Evolutionary conservation across 345 rosid species (phyloP).

Genomic region (Euphorbia lathyris): DNA sequence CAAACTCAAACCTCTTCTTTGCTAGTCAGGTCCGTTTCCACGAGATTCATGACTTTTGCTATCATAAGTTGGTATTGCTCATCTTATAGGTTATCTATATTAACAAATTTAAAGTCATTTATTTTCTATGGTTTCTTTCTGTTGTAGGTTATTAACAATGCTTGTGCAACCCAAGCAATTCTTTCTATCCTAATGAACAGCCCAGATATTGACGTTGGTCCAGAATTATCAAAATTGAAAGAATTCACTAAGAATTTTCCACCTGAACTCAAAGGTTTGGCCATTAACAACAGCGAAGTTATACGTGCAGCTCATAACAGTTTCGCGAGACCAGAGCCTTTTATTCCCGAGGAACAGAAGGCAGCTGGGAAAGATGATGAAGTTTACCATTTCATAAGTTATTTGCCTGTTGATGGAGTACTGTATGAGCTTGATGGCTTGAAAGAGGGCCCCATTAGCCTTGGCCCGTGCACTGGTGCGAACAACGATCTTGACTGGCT

Average conservation of each 20-base stretch:
- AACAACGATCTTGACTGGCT: conserved; percentile 72
- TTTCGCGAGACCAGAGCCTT: conserved; percentile 98
- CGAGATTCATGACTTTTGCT: not conserved
- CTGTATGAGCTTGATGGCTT: conserved; percentile 95
- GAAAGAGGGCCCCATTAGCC: conserved; percentile 95
- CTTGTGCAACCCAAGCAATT: conserved; percentile 99
- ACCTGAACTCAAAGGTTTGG: conserved; percentile 89
- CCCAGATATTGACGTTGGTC: conserved; percentile 84
- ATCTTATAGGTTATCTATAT: conserved; percentile 34
- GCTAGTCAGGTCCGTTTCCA: conserved; percentile 76
- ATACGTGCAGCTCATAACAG: conserved; percentile 91
- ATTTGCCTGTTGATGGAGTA: conserved; percentile 85
- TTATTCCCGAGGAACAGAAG: conserved; percentile 87
- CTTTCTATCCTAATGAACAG: conserved; percentile 85
- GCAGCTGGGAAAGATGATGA: conserved; percentile 90
- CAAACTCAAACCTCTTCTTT: conserved; percentile 70
- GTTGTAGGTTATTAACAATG: conserved; percentile 84
- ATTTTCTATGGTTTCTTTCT: too few species aligned
- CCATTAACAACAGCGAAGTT: conserved; percentile 93
- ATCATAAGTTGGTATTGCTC: not conserved
- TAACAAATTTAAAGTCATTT: too few species aligned
- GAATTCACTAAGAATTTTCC: conserved; percentile 92
- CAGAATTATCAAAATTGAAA: conserved; percentile 70
- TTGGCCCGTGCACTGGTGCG: conserved; percentile 68
- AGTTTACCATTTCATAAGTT: conserved; percentile 95